Percentiles rank a stretch among this genome's conserved stretches.
These are phyloP conservation scores for Cercophora newfieldiana DNA, from an alignment of 495 filamentous ascomycete species.

Conservation along the genomic window DNA sequence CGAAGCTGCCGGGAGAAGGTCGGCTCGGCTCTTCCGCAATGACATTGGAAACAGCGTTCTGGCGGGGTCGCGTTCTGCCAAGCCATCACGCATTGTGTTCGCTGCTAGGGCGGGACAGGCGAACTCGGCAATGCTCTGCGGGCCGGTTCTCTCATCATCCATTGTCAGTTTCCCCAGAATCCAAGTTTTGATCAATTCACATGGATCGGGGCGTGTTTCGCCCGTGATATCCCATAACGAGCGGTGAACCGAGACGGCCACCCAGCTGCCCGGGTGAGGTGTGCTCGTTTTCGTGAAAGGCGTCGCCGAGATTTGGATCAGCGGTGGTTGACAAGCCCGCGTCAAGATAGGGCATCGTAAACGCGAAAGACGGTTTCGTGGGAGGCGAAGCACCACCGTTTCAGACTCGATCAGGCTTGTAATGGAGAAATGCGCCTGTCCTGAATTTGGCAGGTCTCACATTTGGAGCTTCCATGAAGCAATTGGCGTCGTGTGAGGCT, in stretches of 20 bases:
- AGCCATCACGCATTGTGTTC: background rate
- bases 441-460: conserved; percentile 5
- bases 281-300: background rate
- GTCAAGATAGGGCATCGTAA: background rate
- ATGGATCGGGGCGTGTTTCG: background rate
- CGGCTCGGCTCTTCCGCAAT: background rate
- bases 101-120: background rate
- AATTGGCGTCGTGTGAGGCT: background rate
- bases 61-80: background rate
- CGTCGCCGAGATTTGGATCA: conserved; percentile 13
- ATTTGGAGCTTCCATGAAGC: background rate
- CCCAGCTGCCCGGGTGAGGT: background rate
- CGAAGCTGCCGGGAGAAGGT: background rate
- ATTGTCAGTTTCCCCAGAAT: background rate
- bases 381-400: background rate
- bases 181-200: background rate
- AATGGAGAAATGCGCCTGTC: conserved; percentile 4
- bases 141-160: background rate
- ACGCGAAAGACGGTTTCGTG: background rate
- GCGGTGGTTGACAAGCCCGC: background rate
- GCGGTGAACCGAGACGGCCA: background rate
- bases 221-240: background rate
- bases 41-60: background rate
- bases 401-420: conserved; percentile 9
- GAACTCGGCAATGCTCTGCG: background rate